Base-by-base conservation (phyloP, 1,139 yeast genomes). In the Candida pseudoviswanathii region DNA sequence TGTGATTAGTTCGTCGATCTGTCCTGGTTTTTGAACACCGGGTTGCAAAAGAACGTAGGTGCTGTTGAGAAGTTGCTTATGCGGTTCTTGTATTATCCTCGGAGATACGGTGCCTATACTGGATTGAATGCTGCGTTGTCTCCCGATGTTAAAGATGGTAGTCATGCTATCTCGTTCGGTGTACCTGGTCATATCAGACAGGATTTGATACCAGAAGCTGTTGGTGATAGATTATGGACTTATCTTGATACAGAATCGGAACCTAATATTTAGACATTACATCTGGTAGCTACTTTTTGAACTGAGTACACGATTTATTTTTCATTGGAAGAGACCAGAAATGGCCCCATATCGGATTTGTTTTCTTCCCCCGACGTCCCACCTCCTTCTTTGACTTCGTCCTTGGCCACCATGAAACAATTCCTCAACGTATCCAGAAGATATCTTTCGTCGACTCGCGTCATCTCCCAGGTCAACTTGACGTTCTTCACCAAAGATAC, bases 401-500 rank as follows among this genome's bases (percentile, higher is more conserved):
- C 9, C 30, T 6, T 16, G 9, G 30, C 30, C 30, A 27, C 4
- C 27, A 42, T 42, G 44, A 41, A 22, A n/a, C 26, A 24, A 32
- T 32, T 33, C 21, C 25, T 7, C 22, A 41, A 41, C 22, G 29
- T 43, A 21, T 30, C 41, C 16, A 43, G 30, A 27, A 43, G 45
- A 36, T 43, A 27, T 25, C 24, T 43, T 22, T 34, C 41, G 16
- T 27, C 29, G 5, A 21, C 41, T 21, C 11, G 27, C 7, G 9
- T 39, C 33, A 44, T 21, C 3, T 36, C 42, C 4, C 51, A 46
- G 32, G 37, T 51, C 10, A 44, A 37, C 22, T 44, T 88, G 46
- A 85, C 89, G 0, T 77, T 91, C 48, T 91, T 85, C 70, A 86
- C 96, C 10, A 86, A 90, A 59, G 85, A 86, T 5, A 80, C 85